Evolutionary conservation across 176 grass and related monocot genomes (phyloP).

Genomic region (Oryza glumipatula): DNA sequence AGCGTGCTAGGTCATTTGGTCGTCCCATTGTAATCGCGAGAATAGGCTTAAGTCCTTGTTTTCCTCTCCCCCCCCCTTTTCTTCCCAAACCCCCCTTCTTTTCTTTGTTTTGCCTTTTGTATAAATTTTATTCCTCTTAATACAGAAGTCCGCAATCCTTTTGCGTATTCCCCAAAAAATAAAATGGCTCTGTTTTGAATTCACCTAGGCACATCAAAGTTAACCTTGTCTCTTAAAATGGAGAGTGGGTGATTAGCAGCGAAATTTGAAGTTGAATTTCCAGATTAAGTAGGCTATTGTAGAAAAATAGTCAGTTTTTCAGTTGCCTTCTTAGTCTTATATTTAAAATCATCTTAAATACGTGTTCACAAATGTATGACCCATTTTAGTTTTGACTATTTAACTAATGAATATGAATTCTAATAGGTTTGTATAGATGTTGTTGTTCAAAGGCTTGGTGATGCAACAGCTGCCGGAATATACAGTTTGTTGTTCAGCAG

Average conservation of each 20-base stretch:
- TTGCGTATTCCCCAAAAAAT: too few relatives aligned
- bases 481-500: conserved; percentile 70
- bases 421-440: conserved; percentile 95
- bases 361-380: not conserved
- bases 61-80: too few relatives aligned
- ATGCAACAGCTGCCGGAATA: conserved; percentile 87
- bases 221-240: conserved; percentile 4
- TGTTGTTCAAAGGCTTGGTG: conserved; percentile 90
- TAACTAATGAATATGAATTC: not conserved
- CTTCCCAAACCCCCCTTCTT: too few relatives aligned
- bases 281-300: not conserved
- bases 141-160: too few relatives aligned
- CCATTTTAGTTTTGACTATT: not conserved
- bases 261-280: conserved; percentile 19
- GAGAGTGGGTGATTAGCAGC: not conserved
- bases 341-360: not conserved
- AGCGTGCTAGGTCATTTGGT: too few relatives aligned
- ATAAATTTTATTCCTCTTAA: too few relatives aligned
- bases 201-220: not conserved
- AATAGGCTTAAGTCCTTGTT: too few relatives aligned
- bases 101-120: too few relatives aligned
- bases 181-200: conserved; percentile 9
- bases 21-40: too few relatives aligned
- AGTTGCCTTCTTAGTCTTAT: conserved; percentile 7
- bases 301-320: not conserved